These are phyloP conservation scores for Naematelia aurantialba DNA, from an alignment of 768 basidiomycete species.

Conservation along the genomic window DNA sequence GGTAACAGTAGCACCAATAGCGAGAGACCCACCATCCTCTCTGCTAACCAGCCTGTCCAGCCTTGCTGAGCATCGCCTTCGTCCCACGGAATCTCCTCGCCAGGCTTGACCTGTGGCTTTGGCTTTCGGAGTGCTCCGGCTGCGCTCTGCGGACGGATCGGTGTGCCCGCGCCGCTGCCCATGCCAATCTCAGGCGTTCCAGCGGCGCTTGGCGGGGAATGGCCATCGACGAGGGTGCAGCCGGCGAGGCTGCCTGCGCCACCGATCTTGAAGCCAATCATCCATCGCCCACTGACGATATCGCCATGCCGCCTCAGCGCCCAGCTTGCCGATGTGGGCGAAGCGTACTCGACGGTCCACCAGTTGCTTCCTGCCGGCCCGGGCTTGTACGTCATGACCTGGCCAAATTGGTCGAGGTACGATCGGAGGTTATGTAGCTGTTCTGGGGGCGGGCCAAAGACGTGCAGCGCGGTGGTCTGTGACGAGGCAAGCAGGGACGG, in stretches of 20 bases:
- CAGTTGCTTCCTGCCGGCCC: constrained; percentile 42
- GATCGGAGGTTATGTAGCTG: constrained; percentile 24
- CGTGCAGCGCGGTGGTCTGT: constrained; percentile 29
- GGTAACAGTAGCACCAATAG: background rate
- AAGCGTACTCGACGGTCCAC: constrained; percentile 28
- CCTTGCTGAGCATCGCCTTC: constrained; percentile 11
- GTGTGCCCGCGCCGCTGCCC: constrained; percentile 6
- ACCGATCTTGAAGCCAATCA: constrained; percentile 32
- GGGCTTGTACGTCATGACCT: constrained; percentile 24
- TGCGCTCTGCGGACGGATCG: constrained; percentile 4
- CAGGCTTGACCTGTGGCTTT: constrained; percentile 6
- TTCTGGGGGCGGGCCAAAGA: constrained; percentile 38
- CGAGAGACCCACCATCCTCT: constrained; percentile 18
- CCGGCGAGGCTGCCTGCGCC: background rate
- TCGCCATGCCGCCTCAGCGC: constrained; percentile 39
- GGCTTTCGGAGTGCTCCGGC: background rate
- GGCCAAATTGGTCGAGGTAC: constrained; percentile 26
- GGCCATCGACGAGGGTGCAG: constrained; percentile 8
- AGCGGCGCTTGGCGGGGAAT: background rate
- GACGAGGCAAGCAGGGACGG: constrained; percentile 23
- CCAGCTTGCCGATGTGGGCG: constrained; percentile 25
- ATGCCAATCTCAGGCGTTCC: background rate
- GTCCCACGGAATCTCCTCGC: constrained; percentile 4
- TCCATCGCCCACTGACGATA: constrained; percentile 34
- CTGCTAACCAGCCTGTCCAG: constrained; percentile 9